Base-by-base conservation (phyloP, 2,329 filamentous ascomycete species). In the Aspergillus ochraceus region DNA sequence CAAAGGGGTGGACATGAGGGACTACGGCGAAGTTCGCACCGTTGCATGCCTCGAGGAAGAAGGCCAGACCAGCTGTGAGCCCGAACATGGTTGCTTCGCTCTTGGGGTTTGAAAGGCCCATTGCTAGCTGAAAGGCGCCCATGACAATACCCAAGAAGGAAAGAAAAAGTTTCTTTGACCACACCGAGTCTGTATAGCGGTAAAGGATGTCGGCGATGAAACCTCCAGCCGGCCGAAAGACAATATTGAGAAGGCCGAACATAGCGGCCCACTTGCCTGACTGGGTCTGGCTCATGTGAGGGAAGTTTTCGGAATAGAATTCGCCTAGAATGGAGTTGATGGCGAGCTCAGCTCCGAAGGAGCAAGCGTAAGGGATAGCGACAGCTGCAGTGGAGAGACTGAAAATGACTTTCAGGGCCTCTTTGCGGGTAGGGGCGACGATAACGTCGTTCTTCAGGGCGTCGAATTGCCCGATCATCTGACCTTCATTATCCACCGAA, bases 1-100 rank as follows among this genome's bases (percentile, higher is more conserved):
- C 90, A 61, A 83, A 84, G 1, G 91, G 91, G 75, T 93, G 90
- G 1, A 96, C 89, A 71, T 97, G 93, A 3, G 92, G 92, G 24
- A 97, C 89, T 6, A 97, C 83, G 0, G 91, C 86, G 75, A 95
- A 97, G 77, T 91, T 95, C 46, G 91, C 88, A 0, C 93, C 93
- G 71, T 97, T 97, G 47, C 88, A 88, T 2, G 90, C 91, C 74
- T 96, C 91, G 49, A 92, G 77, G 79, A 96, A 96, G 72, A 96
- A 83, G 1, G 90, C 91, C 78, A 92, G 84, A 10, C 91, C 84
- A 1, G 88, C 88, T 9, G 96, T 79, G 6, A 97, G 85, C 1
- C 90, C 91, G 58, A 95, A 87, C 82, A 96, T 88, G 2, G 85
- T 86, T 6, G 82, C 76, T 52, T 88, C 74, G 24, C 83, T 71